Evolutionary conservation across 257 asterid genomes (phyloP).

Genomic region (Hygrophila difformis): DNA sequence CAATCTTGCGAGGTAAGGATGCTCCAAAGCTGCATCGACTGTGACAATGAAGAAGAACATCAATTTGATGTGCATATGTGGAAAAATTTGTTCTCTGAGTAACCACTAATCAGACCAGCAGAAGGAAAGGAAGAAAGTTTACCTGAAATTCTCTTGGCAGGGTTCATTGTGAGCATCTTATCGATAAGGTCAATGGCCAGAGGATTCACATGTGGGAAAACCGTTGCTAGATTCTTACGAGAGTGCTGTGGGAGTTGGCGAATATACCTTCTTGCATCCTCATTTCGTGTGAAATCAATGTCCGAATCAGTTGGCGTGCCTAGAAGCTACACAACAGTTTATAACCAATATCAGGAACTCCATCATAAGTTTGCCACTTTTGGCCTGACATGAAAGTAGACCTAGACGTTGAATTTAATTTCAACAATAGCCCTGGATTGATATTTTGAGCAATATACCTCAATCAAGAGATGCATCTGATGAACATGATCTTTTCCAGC

Average conservation of each 20-base stretch:
- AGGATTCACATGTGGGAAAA: slow-evolving; percentile 80
- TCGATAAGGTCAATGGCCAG: slow-evolving; percentile 83
- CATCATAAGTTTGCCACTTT: too few relatives aligned
- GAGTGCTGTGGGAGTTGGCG: slow-evolving; percentile 77
- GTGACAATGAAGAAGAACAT: slow-evolving; percentile 9
- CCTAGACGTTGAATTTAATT: too few relatives aligned
- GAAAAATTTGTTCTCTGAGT: background rate
- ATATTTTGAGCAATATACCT: background rate
- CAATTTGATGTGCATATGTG: too few relatives aligned
- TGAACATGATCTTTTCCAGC: slow-evolving; percentile 67
- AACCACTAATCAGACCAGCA: background rate
- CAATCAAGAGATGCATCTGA: slow-evolving; percentile 18
- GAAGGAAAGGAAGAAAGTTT: background rate
- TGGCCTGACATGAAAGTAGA: too few relatives aligned
- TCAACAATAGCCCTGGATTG: too few relatives aligned
- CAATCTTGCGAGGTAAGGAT: slow-evolving; percentile 70
- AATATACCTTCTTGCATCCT: slow-evolving; percentile 78
- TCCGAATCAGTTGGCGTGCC: slow-evolving; percentile 92
- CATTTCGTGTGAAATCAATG: slow-evolving; percentile 53
- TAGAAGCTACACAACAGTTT: slow-evolving; percentile 45
- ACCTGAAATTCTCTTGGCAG: slow-evolving; percentile 88
- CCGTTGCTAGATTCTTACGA: slow-evolving; percentile 57
- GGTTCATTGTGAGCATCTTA: slow-evolving; percentile 79
- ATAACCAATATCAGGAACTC: background rate
- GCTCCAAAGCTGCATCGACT: slow-evolving; percentile 85